These are phyloP conservation scores for Chenopodium formosanum DNA, from an alignment of 148 eudicot species.

Conservation along the genomic window DNA sequence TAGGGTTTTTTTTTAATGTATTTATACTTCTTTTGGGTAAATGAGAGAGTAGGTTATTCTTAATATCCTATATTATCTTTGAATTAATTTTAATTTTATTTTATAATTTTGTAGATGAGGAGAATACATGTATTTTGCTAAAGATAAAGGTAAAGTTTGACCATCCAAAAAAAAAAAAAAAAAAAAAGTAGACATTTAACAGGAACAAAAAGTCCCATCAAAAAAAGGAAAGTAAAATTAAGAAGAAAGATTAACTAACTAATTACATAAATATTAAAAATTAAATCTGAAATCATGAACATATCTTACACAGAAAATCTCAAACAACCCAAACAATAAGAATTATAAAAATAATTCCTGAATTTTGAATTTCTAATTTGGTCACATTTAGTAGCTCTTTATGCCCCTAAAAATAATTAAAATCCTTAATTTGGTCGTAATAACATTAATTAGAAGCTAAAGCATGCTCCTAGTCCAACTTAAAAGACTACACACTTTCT, in stretches of 20 bases:
- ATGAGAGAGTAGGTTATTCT: not conserved
- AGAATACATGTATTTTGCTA: not conserved
- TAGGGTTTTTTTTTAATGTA: not conserved
- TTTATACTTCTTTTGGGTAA: not conserved
- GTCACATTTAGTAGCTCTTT: not conserved
- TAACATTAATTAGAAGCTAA: not conserved
- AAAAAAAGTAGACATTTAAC: not conserved
- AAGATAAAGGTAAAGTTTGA: not conserved
- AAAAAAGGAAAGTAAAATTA: too few relatives aligned
- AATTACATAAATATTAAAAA: too few relatives aligned
- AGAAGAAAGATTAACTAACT: too few relatives aligned
- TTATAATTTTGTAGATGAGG: too few relatives aligned
- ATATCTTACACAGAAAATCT: not conserved
- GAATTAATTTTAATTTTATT: not conserved
- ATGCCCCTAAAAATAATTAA: not conserved
- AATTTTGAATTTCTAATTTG: not conserved
- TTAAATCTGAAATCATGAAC: not conserved
- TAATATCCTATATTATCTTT: not conserved
- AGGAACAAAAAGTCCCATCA: too few relatives aligned
- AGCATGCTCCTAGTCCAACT: not conserved
- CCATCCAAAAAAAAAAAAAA: not conserved
- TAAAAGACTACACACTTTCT: slow-evolving; percentile 9
- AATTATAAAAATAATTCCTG: too few relatives aligned
- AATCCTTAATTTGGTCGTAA: not conserved
- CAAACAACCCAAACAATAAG: not conserved